These are phyloP conservation scores for Wickerhamiella musiphila DNA, from an alignment of 805 yeast genomes.

Conservation along the genomic window DNA sequence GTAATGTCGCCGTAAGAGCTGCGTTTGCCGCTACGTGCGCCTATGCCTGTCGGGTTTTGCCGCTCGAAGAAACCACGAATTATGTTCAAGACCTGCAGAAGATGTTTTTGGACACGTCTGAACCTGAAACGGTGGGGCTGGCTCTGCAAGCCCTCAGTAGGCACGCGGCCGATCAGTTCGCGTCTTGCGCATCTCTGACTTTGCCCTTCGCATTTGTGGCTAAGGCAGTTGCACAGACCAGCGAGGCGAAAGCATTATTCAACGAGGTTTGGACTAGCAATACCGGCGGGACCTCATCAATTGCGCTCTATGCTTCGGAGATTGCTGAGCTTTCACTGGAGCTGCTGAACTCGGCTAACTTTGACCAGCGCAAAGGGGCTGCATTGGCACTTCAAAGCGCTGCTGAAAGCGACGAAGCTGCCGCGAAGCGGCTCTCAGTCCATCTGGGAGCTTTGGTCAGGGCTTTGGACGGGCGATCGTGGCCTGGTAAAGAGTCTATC, in stretches of 20 bases:
- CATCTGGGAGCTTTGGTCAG: conserved; percentile 38
- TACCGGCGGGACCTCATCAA: conserved; percentile 53
- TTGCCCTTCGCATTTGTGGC: conserved; percentile 71
- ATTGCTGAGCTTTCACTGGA: conserved; percentile 35
- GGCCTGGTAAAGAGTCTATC: conserved; percentile 74
- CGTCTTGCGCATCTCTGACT: conserved; percentile 40
- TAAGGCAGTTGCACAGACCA: conserved; percentile 28
- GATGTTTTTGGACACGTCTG: conserved; percentile 33
- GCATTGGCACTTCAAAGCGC: conserved; percentile 59
- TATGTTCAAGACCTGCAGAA: conserved; percentile 34
- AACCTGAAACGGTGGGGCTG: conserved; percentile 36
- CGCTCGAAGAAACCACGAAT: conserved; percentile 32
- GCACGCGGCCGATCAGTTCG: conserved; percentile 52
- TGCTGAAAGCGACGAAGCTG: conserved; percentile 26
- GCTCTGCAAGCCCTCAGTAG: conserved; percentile 51
- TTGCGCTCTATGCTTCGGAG: conserved; percentile 52
- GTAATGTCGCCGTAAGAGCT: conserved; percentile 53
- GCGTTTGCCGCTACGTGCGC: conserved; percentile 74
- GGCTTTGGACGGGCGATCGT: conserved; percentile 60
- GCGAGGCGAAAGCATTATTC: no score
- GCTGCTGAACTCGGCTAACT: conserved; percentile 40
- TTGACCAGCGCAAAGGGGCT: conserved; percentile 48
- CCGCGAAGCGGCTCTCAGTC: conserved; percentile 14
- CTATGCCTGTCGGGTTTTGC: conserved; percentile 48
- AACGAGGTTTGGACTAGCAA: conserved; percentile 64